Percentiles rank a stretch among this genome's conserved stretches.
phyloP scores from a whole-genome alignment of 495 filamentous ascomycete genomes.

The Aspergillus affinis region DNA sequence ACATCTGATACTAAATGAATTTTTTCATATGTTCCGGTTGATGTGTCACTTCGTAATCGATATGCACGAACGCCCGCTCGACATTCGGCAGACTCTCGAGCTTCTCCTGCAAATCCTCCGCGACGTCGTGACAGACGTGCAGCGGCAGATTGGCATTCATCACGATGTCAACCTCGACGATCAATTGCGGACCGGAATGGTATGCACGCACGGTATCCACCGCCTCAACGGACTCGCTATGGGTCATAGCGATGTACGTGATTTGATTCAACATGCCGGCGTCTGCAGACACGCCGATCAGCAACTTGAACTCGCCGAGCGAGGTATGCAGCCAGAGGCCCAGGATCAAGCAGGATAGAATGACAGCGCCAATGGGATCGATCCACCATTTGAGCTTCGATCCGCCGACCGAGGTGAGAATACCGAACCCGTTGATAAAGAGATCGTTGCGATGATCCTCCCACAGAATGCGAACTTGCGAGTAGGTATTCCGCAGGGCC shows the following conservation, averaged over 20 bases:
- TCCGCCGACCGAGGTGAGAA: conserved; percentile 83
- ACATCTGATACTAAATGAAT: conserved; percentile 41
- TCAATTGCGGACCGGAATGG: conserved; percentile 85
- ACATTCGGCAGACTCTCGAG: conserved; percentile 89
- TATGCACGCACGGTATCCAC: conserved; percentile 96
- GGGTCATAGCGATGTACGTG: conserved; percentile 92
- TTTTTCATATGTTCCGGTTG: conserved; percentile 78
- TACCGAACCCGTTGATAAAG: conserved; percentile 84
- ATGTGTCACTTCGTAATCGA: conserved; percentile 96
- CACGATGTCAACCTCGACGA: conserved; percentile 88
- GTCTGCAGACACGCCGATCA: conserved; percentile 84
- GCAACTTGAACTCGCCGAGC: conserved; percentile 81
- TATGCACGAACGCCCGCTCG: conserved; percentile 94
- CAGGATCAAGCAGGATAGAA: conserved; percentile 74
- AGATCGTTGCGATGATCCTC: conserved; percentile 87
- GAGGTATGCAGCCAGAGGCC: conserved; percentile 83
- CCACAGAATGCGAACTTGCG: conserved; percentile 90
- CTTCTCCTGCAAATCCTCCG: conserved; percentile 92
- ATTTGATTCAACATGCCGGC: conserved; percentile 87
- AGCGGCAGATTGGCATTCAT: conserved; percentile 71
- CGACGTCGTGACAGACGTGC: conserved; percentile 83
- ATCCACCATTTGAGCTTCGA: conserved; percentile 90
- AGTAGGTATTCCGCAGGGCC: conserved; percentile 81
- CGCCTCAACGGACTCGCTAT: conserved; percentile 71
- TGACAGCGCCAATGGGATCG: conserved; percentile 87